A percentile compares a stretch with the other conserved stretches of the same genome.
Evolutionary conservation across 208 protist genomes (phyloP).

Genomic region (Strigomonas galati): DNA sequence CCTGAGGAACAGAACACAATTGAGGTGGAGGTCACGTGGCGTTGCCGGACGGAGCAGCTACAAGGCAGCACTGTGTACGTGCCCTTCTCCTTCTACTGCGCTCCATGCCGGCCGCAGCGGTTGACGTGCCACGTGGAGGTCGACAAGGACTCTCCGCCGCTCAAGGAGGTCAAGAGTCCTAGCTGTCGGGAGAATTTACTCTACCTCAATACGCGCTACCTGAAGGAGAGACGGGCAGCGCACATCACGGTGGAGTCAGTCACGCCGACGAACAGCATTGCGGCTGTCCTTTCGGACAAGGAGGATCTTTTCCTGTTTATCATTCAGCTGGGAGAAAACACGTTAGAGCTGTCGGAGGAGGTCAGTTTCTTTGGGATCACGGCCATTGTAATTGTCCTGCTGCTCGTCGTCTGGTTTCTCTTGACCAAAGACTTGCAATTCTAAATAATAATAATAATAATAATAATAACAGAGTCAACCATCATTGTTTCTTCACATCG

Average conservation of each 20-base stretch:
- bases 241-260: neutral
- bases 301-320: conserved; percentile 30
- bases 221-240: neutral
- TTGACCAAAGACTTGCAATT: conserved; percentile 64
- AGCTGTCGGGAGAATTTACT: conserved; percentile 26
- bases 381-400: conserved; percentile 25
- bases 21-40: conserved; percentile 32
- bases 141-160: conserved; percentile 13
- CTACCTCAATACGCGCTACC: neutral
- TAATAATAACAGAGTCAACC: no score
- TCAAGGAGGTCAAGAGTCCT: conserved; percentile 29
- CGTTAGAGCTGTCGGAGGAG: conserved; percentile 11
- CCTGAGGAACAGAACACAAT: neutral
- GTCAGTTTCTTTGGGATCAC: conserved; percentile 24
- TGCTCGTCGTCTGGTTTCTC: conserved; percentile 54
- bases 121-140: conserved; percentile 42
- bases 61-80: conserved; percentile 20
- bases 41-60: conserved; percentile 14
- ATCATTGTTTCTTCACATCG: neutral
- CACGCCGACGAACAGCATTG: neutral
- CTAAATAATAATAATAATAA: conserved; percentile 16
- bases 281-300: neutral
- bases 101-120: conserved; percentile 44
- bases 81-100: conserved; percentile 58
- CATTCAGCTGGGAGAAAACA: conserved; percentile 28